Conservation (phyloP, 495 filamentous ascomycete genomes). For the Sordaria brevicollis region DNA sequence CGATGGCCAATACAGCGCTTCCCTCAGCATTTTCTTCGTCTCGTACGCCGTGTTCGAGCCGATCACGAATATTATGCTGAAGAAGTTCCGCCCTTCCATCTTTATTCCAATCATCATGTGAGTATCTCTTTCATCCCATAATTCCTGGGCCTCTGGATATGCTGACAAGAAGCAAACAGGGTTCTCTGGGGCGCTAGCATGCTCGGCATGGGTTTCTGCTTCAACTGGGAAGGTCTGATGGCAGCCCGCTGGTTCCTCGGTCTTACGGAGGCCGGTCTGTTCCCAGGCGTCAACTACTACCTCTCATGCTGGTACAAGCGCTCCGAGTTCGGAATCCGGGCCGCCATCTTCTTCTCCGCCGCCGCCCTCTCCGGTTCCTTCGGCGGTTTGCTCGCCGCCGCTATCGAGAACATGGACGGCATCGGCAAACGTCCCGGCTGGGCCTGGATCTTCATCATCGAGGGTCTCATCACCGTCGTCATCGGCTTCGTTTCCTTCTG, state of each 20-base stretch:
- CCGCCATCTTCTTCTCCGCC: slow-evolving; percentile 84
- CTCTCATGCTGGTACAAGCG: slow-evolving; percentile 83
- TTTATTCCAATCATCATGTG: slow-evolving; percentile 62
- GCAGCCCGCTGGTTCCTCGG: slow-evolving; percentile 81
- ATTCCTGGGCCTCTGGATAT: too few relatives aligned
- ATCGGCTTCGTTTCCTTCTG: slow-evolving; percentile 68
- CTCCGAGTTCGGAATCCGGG: slow-evolving; percentile 59
- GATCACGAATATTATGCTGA: slow-evolving; percentile 78
- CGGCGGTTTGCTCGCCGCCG: slow-evolving; percentile 71
- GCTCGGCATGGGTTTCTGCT: slow-evolving; percentile 72
- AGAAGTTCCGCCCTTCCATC: slow-evolving; percentile 47
- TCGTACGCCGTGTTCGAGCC: slow-evolving; percentile 86
- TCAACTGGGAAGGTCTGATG: slow-evolving; percentile 70
- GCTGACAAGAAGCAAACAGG: slow-evolving; percentile 19
- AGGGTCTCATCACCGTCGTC: slow-evolving; percentile 66
- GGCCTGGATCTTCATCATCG: slow-evolving; percentile 80
- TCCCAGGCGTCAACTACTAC: slow-evolving; percentile 82
- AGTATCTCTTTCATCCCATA: slow-evolving; percentile 13
- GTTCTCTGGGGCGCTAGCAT: slow-evolving; percentile 66
- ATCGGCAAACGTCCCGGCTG: slow-evolving; percentile 57
- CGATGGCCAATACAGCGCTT: slow-evolving; percentile 56
- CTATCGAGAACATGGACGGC: slow-evolving; percentile 66
- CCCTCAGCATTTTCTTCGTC: slow-evolving; percentile 82
- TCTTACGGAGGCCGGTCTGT: slow-evolving; percentile 72
- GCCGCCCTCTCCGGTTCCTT: slow-evolving; percentile 80